phyloP scores from a whole-genome alignment of 2,329 filamentous ascomycete genomes.

The Claviceps sorghi region DNA sequence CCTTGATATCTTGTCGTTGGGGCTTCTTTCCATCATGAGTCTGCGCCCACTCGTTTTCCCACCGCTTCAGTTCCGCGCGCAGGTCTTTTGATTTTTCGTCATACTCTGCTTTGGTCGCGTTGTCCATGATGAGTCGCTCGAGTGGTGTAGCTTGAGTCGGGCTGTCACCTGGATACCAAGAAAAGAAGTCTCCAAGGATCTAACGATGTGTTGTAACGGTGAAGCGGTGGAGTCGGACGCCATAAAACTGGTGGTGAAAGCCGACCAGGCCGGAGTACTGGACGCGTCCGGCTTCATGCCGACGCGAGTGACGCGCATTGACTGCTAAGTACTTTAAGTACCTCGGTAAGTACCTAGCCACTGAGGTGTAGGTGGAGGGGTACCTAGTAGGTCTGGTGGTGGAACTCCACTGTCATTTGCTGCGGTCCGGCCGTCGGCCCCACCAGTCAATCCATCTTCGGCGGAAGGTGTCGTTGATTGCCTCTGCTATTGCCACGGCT shows the following conservation, averaged over 20 bases:
- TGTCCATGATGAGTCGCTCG: constrained; percentile 28
- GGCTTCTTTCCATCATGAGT: constrained; percentile 54
- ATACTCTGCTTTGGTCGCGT: constrained; percentile 26
- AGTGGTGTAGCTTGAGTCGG: not conserved
- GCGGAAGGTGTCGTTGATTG: no score
- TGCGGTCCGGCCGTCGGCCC: no score
- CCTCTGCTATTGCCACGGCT: not conserved
- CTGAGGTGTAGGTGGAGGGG: no score
- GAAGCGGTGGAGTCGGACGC: not conserved
- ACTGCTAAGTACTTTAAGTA: no score
- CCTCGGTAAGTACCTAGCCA: no score
- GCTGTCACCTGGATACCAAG: not conserved
- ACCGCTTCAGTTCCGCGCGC: constrained; percentile 57
- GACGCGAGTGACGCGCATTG: not conserved
- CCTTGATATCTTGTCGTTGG: constrained; percentile 60
- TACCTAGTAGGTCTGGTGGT: no score
- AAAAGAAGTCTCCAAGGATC: not conserved
- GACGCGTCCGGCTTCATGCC: not conserved
- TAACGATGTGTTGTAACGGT: not conserved
- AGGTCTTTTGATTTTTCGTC: constrained; percentile 38
- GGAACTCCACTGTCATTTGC: no score
- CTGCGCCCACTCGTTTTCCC: constrained; percentile 54
- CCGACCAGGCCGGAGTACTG: not conserved
- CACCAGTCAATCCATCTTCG: not conserved
- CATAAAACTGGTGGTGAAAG: not conserved